phyloP scores from a whole-genome alignment of 2,329 filamentous ascomycete species.

The Fusarium avenaceum region DNA sequence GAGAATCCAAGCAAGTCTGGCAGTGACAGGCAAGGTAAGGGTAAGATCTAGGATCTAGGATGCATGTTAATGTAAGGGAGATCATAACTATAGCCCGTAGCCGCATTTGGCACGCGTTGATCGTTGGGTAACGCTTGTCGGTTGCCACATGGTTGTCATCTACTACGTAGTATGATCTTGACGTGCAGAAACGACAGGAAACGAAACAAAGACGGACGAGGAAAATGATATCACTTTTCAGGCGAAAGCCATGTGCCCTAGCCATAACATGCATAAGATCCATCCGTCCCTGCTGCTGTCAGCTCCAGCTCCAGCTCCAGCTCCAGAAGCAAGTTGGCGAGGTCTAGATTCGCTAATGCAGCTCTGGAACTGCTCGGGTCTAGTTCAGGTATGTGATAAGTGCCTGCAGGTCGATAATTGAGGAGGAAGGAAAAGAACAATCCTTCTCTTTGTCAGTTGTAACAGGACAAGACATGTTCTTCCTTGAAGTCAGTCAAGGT shows the following conservation, averaged over 20 bases:
- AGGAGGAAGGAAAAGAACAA: slow-evolving; percentile 27
- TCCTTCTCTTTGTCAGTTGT: slow-evolving; percentile 17
- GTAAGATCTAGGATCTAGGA: neutral
- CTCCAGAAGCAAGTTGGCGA: neutral
- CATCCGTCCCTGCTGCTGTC: slow-evolving; percentile 13
- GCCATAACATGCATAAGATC: slow-evolving; percentile 8
- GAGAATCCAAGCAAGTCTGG: slow-evolving; percentile 20
- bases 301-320: slow-evolving; percentile 7
- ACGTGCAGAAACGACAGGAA: slow-evolving; percentile 7
- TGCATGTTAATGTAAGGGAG: slow-evolving; percentile 25
- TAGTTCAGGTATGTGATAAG: slow-evolving; percentile 30
- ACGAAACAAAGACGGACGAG: slow-evolving; percentile 9
- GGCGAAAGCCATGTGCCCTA: slow-evolving; percentile 20
- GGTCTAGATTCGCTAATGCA: neutral
- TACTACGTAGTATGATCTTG: neutral
- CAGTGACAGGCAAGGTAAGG: slow-evolving; percentile 6
- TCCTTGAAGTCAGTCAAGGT: slow-evolving; percentile 30
- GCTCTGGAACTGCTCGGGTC: neutral
- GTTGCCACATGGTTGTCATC: slow-evolving; percentile 34
- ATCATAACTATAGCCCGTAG: slow-evolving; percentile 9
- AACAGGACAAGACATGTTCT: slow-evolving; percentile 36
- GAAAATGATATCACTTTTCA: slow-evolving; percentile 32
- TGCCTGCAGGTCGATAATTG: slow-evolving; percentile 11
- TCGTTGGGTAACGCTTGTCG: slow-evolving; percentile 10
- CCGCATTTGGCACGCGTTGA: slow-evolving; percentile 6